Base-by-base conservation (phyloP, 2,329 filamentous ascomycete genomes). In the Eutypa lata region DNA sequence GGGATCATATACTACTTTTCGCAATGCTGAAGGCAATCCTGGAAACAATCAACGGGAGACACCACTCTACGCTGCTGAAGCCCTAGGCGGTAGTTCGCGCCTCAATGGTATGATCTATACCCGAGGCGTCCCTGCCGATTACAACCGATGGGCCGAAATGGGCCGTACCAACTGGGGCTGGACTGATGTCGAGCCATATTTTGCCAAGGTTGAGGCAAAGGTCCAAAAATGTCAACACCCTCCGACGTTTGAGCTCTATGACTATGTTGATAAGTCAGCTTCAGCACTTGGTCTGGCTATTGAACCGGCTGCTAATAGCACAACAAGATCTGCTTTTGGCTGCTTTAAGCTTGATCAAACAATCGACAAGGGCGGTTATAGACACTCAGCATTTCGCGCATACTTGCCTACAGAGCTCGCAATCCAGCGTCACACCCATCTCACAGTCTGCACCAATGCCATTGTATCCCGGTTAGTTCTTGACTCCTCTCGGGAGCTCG, bases 381-480 rank as follows among this genome's bases (percentile, higher is more conserved):
- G 55, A 6, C 53, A 55, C 22, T 55, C 52, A 8, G 53, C 55
- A 2, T 53, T 51, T 16, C 18, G 40, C 13, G 53, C 55, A 6
- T 57, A 55, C 38, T 42, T 57, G 11, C 50, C 53, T 3, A 55
- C 49, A 14, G n/a, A 40, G 3, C 13, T 55, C 1, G 55, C 38
- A 10, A n/a, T 48, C 3, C 40, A 46, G 6, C 35, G 55, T 22
- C 42, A 43, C 4, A 1, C 11, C 24, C 47, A 19, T n/a, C 31
- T 57, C 16, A 48, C 52, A 51, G 53, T 21, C 40, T 71, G 68
- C 51, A 66, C 65, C 2, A 62, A 64, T 19, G 63, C 60, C 0
- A 49, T 65, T 2, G 68, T 57, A 11, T 65, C 68, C 4, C 65
- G 55, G 28, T 50, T 72, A 4, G 57, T 65, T 13, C 8, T 66